These are phyloP conservation scores for Tulasnella sp. DNA, from an alignment of 768 basidiomycete genomes.

Conservation along the genomic window DNA sequence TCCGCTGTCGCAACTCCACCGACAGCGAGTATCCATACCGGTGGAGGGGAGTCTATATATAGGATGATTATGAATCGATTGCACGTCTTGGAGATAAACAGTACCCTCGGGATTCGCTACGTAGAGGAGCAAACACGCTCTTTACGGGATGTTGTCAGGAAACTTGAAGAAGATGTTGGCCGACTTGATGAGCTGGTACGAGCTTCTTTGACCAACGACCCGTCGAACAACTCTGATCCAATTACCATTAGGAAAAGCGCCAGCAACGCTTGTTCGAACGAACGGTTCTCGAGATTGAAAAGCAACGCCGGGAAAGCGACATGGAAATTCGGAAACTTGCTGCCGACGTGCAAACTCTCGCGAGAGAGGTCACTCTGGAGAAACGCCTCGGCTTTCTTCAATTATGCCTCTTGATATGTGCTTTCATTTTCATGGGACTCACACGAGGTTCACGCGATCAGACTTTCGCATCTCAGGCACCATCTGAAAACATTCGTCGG, in stretches of 20 bases:
- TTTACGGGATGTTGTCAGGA: slow-evolving; percentile 59
- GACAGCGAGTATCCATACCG: neutral
- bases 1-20: slow-evolving; percentile 17
- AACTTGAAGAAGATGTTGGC: slow-evolving; percentile 68
- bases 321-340: slow-evolving; percentile 57
- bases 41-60: slow-evolving; percentile 79
- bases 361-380: slow-evolving; percentile 78
- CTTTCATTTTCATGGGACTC: slow-evolving; percentile 77
- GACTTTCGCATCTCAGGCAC: neutral
- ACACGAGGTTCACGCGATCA: slow-evolving; percentile 51
- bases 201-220: slow-evolving; percentile 11
- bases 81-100: slow-evolving; percentile 71
- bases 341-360: slow-evolving; percentile 58
- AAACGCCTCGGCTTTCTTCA: slow-evolving; percentile 85
- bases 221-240: neutral
- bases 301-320: slow-evolving; percentile 53
- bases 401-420: slow-evolving; percentile 66
- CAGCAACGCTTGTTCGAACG: slow-evolving; percentile 58
- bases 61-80: slow-evolving; percentile 93
- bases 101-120: slow-evolving; percentile 72
- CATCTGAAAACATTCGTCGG: neutral
- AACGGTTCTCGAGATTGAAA: slow-evolving; percentile 55
- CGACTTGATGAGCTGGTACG: slow-evolving; percentile 64
- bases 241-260: slow-evolving; percentile 42
- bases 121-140: slow-evolving; percentile 79